A percentile compares a stretch with the other conserved stretches of the same genome.
phyloP scores from a whole-genome alignment of 2,329 filamentous ascomycete genomes.

The Aspergillus japonicus region DNA sequence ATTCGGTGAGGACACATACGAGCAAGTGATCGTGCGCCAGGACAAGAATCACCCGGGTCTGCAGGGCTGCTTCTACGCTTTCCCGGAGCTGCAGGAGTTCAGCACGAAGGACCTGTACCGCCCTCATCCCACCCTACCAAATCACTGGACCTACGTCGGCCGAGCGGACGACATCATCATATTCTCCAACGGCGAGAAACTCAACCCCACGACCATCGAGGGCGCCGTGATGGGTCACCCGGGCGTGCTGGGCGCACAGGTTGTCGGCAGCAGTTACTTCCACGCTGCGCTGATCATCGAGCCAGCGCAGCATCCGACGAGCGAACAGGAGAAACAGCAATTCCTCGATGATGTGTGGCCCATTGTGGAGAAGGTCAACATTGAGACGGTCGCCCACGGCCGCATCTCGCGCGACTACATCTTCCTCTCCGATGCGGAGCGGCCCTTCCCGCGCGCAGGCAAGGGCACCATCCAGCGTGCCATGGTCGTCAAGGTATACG shows the following conservation, averaged over 20 bases:
- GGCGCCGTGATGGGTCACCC: constrained; percentile 17
- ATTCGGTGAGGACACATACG: constrained; percentile 28
- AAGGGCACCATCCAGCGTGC: constrained; percentile 11
- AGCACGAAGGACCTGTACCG: constrained; percentile 22
- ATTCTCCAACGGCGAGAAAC: constrained; percentile 23
- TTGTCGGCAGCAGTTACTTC: constrained; percentile 20
- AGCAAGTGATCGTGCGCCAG: constrained; percentile 38
- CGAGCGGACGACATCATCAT: constrained; percentile 26
- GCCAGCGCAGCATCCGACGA: background rate
- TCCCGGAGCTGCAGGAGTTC: constrained; percentile 30
- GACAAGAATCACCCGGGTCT: constrained; percentile 21
- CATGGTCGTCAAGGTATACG: constrained; percentile 2
- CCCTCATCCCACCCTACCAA: constrained; percentile 20
- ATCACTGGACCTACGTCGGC: constrained; percentile 25
- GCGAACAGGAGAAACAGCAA: constrained; percentile 1
- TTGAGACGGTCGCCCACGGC: constrained; percentile 2
- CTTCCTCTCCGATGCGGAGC: background rate
- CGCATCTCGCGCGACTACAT: constrained; percentile 8
- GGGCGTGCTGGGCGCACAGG: constrained; percentile 14
- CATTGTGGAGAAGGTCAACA: constrained; percentile 7
- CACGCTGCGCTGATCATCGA: constrained; percentile 20
- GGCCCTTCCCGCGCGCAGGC: constrained; percentile 6
- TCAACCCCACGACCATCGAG: constrained; percentile 19
- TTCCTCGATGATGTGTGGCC: constrained; percentile 12
- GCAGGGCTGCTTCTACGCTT: constrained; percentile 29